Percentiles rank a stretch among this genome's conserved stretches.
Conservation (phyloP, 2,329 filamentous ascomycete genomes). For the Reticulascus tulasneorum region DNA sequence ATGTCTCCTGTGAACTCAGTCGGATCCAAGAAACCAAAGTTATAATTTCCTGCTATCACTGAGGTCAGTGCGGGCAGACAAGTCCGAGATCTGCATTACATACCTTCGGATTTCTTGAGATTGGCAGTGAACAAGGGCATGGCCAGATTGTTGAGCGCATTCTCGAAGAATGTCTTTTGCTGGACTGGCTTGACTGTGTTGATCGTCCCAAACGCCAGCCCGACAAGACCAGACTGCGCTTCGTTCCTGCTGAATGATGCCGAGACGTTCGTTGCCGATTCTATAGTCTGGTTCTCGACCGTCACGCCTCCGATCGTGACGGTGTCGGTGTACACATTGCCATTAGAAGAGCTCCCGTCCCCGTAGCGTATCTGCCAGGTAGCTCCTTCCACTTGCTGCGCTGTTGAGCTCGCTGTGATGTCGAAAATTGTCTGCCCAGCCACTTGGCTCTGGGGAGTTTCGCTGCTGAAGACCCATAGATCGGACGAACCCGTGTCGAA, state of each 20-base stretch:
- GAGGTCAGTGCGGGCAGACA: neutral
- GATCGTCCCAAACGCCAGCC: conserved; percentile 37
- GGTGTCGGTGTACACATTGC: conserved; percentile 38
- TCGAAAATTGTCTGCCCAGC: conserved; percentile 36
- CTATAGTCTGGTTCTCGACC: conserved; percentile 36
- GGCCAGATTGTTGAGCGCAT: conserved; percentile 21
- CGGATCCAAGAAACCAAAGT: conserved; percentile 47
- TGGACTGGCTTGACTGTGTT: conserved; percentile 36
- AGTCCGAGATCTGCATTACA: neutral
- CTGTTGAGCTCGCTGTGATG: conserved; percentile 32
- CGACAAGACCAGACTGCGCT: conserved; percentile 38
- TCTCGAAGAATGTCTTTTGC: conserved; percentile 42
- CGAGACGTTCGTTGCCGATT: conserved; percentile 37
- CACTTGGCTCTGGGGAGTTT: conserved; percentile 29
- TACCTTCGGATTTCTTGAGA: conserved; percentile 30
- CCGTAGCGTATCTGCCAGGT: conserved; percentile 40
- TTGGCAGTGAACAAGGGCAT: conserved; percentile 28
- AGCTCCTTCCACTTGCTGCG: conserved; percentile 30
- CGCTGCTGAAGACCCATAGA: conserved; percentile 45
- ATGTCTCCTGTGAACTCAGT: conserved; percentile 55
- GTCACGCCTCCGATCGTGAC: conserved; percentile 38
- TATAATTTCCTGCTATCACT: conserved; percentile 26
- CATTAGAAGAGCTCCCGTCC: conserved; percentile 36
- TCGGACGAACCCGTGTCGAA: conserved; percentile 42
- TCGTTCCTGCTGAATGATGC: conserved; percentile 30